These are phyloP conservation scores for Heracleum sosnowskyi DNA, from an alignment of 129 eudicot species.

Conservation along the genomic window DNA sequence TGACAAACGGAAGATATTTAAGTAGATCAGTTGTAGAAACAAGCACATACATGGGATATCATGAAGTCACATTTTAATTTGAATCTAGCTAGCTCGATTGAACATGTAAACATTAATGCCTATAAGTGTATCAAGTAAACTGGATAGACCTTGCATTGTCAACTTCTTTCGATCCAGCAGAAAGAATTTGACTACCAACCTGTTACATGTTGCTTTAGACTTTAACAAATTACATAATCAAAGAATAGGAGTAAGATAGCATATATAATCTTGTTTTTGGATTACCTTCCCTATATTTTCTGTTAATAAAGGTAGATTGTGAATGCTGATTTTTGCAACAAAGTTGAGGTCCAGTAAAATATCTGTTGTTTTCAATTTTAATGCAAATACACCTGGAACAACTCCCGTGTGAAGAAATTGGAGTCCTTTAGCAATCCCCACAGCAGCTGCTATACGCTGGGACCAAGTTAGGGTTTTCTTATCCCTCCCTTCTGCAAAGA, in stretches of 20 bases:
- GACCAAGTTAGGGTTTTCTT: constrained; percentile 52
- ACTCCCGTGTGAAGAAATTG: constrained; percentile 79
- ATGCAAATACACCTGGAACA: constrained; percentile 49
- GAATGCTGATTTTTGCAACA: constrained; percentile 63
- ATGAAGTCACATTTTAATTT: neutral
- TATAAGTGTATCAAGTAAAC: neutral
- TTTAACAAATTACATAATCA: neutral
- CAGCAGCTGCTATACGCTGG: constrained; percentile 70
- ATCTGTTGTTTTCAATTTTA: constrained; percentile 67
- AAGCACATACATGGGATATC: neutral
- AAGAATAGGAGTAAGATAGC: neutral
- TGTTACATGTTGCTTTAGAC: constrained; percentile 22
- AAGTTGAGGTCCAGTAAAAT: constrained; percentile 73
- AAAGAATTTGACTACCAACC: constrained; percentile 31
- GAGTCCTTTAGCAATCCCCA: constrained; percentile 80
- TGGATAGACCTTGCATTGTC: constrained; percentile 35
- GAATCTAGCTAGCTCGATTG: neutral
- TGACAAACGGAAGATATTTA: constrained; percentile 14
- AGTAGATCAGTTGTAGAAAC: neutral
- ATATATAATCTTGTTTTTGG: neutral
- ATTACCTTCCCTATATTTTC: constrained; percentile 52
- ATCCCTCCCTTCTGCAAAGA: constrained; percentile 30
- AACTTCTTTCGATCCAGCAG: constrained; percentile 37
- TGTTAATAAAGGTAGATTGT: constrained; percentile 61
- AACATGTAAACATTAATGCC: neutral